Conservation (phyloP, 441 rosid genomes). For the Theobroma grandiflorum region DNA sequence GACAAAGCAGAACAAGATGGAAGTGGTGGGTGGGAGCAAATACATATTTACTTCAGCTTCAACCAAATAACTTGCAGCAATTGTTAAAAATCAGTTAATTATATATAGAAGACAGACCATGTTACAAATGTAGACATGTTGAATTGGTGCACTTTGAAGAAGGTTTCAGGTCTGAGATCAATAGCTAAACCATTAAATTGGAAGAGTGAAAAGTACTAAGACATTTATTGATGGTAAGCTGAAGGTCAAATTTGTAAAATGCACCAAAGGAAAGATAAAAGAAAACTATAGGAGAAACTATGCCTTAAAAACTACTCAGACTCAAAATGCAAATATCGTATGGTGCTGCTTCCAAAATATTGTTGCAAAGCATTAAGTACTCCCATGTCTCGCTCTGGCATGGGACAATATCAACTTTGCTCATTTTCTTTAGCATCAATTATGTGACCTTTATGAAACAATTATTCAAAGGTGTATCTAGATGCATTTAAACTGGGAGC, state of each 20-base stretch:
- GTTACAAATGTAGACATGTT: background rate
- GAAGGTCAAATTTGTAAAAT: background rate
- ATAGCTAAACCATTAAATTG: background rate
- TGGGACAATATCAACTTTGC: conserved; percentile 65
- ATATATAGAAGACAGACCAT: background rate
- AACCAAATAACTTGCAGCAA: conserved; percentile 2
- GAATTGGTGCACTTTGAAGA: background rate
- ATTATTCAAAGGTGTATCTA: conserved; percentile 82
- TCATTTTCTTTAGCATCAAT: conserved; percentile 75
- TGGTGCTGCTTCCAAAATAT: conserved; percentile 9
- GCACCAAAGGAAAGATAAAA: background rate
- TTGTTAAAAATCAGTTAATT: conserved; percentile 12
- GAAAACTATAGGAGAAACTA: background rate
- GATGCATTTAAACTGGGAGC: conserved; percentile 56
- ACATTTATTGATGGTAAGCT: background rate
- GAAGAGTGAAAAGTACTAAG: background rate
- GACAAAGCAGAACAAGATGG: background rate
- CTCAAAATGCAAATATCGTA: background rate
- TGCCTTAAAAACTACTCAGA: background rate
- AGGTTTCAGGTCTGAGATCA: background rate
- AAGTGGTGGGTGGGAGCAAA: background rate
- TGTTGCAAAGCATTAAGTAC: conserved; percentile 66
- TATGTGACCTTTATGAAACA: conserved; percentile 81
- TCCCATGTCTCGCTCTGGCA: conserved; percentile 58
- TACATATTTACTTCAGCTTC: background rate